Percentiles rank a stretch among this genome's conserved stretches.
phyloP scores from a whole-genome alignment of 305 asterid genomes.

The Fraxinus baroniana region DNA sequence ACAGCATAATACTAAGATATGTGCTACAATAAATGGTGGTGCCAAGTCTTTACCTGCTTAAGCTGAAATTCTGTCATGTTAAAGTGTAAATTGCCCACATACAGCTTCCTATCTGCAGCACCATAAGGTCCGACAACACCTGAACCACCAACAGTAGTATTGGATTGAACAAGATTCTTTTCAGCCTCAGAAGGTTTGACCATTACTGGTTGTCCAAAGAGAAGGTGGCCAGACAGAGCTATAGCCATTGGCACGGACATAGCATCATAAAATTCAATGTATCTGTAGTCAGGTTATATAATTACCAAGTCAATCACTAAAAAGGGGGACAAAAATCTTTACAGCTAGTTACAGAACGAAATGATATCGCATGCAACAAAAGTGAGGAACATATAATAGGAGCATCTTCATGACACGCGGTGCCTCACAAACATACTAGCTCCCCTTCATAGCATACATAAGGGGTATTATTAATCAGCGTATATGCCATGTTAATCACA shows the following conservation, averaged over 20 bases:
- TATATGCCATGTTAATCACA: background rate
- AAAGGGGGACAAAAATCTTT: background rate
- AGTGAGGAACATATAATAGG: background rate
- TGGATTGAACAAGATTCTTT: constrained; percentile 95
- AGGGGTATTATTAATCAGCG: background rate
- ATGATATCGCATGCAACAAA: background rate
- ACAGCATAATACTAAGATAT: background rate
- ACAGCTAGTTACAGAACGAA: background rate
- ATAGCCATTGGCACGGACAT: constrained; percentile 99
- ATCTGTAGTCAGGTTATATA: constrained; percentile 46
- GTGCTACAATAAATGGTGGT: constrained; percentile 6
- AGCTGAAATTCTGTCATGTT: constrained; percentile 95
- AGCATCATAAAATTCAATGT: constrained; percentile 88
- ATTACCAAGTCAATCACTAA: background rate
- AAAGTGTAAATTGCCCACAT: constrained; percentile 92
- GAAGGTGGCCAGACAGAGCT: constrained; percentile 85
- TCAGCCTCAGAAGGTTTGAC: constrained; percentile 99
- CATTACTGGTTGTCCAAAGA: constrained; percentile 97
- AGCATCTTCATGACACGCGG: background rate
- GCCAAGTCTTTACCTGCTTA: constrained; percentile 56
- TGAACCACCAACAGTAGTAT: constrained; percentile 61
- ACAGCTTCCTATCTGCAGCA: constrained; percentile 83
- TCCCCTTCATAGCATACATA: background rate
- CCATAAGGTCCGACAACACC: constrained; percentile 86
- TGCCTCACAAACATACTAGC: background rate